A percentile compares a stretch with the other conserved stretches of the same genome.
These are phyloP conservation scores for Hypoxylon lienhwacheense DNA, from an alignment of 495 filamentous ascomycete genomes.

Conservation along the genomic window DNA sequence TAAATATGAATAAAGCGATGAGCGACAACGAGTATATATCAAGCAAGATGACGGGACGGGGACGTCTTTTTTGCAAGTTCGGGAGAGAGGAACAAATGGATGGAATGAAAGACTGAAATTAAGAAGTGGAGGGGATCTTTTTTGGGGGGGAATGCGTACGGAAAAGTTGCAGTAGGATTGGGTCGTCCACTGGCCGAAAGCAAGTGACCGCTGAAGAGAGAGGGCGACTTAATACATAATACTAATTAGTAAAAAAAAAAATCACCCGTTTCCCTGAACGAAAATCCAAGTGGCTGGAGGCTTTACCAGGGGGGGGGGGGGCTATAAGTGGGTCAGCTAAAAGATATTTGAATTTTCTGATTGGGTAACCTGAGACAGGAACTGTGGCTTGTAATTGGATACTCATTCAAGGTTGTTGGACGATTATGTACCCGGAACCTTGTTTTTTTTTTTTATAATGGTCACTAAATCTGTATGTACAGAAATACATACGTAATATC, in stretches of 20 bases:
- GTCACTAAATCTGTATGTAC: too few species aligned
- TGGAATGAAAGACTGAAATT: slow-evolving; percentile 34
- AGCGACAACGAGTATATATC: slow-evolving; percentile 27
- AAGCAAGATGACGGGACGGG: slow-evolving; percentile 9
- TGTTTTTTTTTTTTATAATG: too few species aligned
- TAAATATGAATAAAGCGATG: slow-evolving; percentile 1
- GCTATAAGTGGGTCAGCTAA: slow-evolving; percentile 7
- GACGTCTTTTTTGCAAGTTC: slow-evolving; percentile 27
- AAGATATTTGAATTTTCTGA: background rate
- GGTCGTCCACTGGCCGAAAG: slow-evolving; percentile 27
- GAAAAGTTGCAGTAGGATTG: slow-evolving; percentile 28
- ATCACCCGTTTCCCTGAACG: slow-evolving; percentile 20
- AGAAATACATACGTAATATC: too few species aligned
- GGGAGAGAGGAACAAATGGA: slow-evolving; percentile 28
- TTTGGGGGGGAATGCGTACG: slow-evolving; percentile 19
- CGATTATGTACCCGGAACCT: too few species aligned
- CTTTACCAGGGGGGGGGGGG: slow-evolving; percentile 10
- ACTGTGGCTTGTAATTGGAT: slow-evolving; percentile 25
- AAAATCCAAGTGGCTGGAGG: slow-evolving; percentile 37
- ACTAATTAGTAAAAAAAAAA: too few species aligned
- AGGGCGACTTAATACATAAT: too few species aligned
- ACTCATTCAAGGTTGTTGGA: too few species aligned
- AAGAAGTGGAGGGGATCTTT: slow-evolving; percentile 25
- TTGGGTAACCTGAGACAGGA: slow-evolving; percentile 14
- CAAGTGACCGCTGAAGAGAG: slow-evolving; percentile 28